A percentile compares a stretch with the other conserved stretches of the same genome.
Evolutionary conservation across 371 early-diverging fungal genomes (phyloP).

Genomic region (Batkoa obscura): DNA sequence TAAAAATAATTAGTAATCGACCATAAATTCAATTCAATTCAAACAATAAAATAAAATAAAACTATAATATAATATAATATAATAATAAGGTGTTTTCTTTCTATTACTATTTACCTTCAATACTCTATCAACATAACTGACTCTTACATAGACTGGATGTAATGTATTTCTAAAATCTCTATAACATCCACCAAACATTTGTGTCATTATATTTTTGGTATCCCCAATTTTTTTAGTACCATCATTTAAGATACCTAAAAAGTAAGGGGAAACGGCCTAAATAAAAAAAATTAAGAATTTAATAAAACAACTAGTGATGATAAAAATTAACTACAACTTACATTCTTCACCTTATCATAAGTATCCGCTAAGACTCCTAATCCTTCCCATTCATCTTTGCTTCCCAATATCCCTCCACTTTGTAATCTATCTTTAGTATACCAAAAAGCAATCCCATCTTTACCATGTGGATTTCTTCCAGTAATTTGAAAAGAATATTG

Average conservation of each 20-base stretch:
- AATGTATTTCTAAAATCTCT: conserved; percentile 51
- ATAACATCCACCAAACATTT: conserved; percentile 39
- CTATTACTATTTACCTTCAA: conserved; percentile 27
- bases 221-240: conserved; percentile 26
- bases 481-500: conserved; percentile 38
- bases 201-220: conserved; percentile 17
- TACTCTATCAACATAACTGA: conserved; percentile 37
- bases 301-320: background rate
- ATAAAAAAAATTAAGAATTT: background rate
- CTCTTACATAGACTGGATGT: conserved; percentile 28
- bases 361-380: conserved; percentile 49
- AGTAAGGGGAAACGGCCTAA: conserved; percentile 24
- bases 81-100: no score
- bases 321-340: conserved; percentile 8
- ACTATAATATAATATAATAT: no score
- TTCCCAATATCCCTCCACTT: conserved; percentile 53
- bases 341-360: conserved; percentile 25
- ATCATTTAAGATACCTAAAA: conserved; percentile 51
- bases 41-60: background rate
- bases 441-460: conserved; percentile 77
- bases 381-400: conserved; percentile 47
- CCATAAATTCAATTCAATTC: background rate
- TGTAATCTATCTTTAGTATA: conserved; percentile 37
- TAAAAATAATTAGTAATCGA: background rate
- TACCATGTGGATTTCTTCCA: conserved; percentile 45